Evolutionary conservation across 441 rosid species (phyloP), one percentile per base, ranked within the genome.

Genomic region (Theobroma grandiflorum): DNA sequence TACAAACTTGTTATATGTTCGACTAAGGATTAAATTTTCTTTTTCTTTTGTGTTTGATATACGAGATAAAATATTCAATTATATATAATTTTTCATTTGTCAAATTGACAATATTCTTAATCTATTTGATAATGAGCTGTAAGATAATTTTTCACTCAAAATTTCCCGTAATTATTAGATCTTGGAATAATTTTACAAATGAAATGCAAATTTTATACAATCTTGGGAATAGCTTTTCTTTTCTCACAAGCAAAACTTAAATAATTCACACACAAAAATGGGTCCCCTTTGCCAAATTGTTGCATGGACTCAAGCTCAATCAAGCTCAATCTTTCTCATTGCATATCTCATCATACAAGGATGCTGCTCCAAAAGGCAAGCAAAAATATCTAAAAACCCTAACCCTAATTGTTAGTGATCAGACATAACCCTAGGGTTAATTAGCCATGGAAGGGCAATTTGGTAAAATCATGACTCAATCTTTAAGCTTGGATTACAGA

Each of bases 211-310:
- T 1, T 5, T 22, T 2, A 2, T 16, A 33, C 58, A 33, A 52
- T 22, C 42, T 76, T n/a, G 0, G 62, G 61, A 74, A 63, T 80
- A 31, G 20, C 75, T 77, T 88, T 82, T 18, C 80, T 74, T 73
- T 66, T 57, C 40, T 33, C 78, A 11, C 79, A 85, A 85, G 88
- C 82, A 79, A 87, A 64, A 78, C 62, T 65, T 75, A 57, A 85
- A 84, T 82, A 69, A 85, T 82, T 80, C 4, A 40, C 33, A 38
- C 6, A 22, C 49, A 12, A 20, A 66, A 52, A 42, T 70, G 59
- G 72, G 80, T 71, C 57, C 84, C 86, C 77, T 53, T n/a, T 26
- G 15, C 31, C 78, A 18, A 76, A 58, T 50, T 35, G 47, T 71
- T 64, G 83, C 75, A 73, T 66, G 81, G 59, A 12, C 74, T 40